Base-by-base conservation (phyloP, 2,329 filamentous ascomycete species). In the Tricladium varicosporioides region DNA sequence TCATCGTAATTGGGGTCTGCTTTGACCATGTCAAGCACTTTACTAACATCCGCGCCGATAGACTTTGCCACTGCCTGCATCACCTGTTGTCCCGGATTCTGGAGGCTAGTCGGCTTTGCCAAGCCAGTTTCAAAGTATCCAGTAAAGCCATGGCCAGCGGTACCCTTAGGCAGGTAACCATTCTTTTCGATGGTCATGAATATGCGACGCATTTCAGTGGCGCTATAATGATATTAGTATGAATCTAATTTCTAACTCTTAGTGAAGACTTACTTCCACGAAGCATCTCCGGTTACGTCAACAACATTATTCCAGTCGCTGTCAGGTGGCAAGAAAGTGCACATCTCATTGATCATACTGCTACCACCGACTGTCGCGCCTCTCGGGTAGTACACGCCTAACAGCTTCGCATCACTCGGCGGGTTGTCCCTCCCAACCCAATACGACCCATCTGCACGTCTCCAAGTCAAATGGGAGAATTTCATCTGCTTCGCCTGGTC, bases 261-360 rank as follows among this genome's bases (percentile, higher is more conserved):
- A 7, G 4, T 27, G 3, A 27, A 15, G 9, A 32, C 19, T 48
- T 49, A 63, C 32, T 40, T 67, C 78, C 77, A 80, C 0, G 72
- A 72, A 2, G 59, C 48, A 60, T 80, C 78, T 2, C 75, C 75
- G 0, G 78, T 80, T 2, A 77, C 56, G 1, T 63, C 65, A 5
- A 68, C 69, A 36, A 80, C 72, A 53, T 72, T 56, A 22, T 71
- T 62, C 70, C 76, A 79, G 64, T 79, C 77, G 33, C 68, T 72
- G 11, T 73, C 69, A 49, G 69, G 65, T 0, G 77, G 74, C 33
- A 70, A 68, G n/a, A 77, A 67, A 3, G 72, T 70, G 10, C 75
- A 67, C 27, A 75, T 60, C 5, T 70, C 71, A 57, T 74, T 74
- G 53, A 71, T 62, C 15, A 63, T 65, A 1, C 70, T 67, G 32